These are phyloP conservation scores for Russula sp. DNA, from an alignment of 768 basidiomycete genomes.

Conservation along the genomic window DNA sequence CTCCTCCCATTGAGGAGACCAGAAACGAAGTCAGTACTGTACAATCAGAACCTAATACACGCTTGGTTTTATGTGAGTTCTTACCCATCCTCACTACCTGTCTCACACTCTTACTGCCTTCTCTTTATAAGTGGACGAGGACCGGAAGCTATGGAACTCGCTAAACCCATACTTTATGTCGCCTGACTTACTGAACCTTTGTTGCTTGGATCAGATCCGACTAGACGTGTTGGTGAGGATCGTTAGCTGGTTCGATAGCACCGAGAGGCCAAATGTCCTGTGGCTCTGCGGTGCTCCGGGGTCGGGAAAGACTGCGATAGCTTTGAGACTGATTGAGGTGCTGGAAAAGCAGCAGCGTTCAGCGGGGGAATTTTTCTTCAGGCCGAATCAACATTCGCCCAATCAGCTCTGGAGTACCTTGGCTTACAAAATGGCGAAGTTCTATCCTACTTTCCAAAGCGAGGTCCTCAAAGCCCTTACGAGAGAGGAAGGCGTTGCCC, in stretches of 20 bases:
- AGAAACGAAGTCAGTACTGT: background rate
- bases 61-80: background rate
- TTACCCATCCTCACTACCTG: background rate
- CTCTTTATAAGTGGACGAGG: conserved; percentile 3
- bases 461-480: background rate
- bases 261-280: conserved; percentile 4
- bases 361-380: conserved; percentile 7
- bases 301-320: conserved; percentile 14
- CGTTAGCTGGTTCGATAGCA: conserved; percentile 8
- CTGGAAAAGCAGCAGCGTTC: conserved; percentile 10
- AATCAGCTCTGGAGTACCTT: conserved; percentile 3
- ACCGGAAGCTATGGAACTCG: background rate
- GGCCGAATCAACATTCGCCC: background rate
- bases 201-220: conserved; percentile 8
- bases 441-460: conserved; percentile 11
- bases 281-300: conserved; percentile 19
- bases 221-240: background rate
- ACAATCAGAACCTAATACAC: background rate
- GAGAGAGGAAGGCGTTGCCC: background rate
- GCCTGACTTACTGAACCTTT: background rate
- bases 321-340: conserved; percentile 12
- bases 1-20: background rate
- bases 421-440: conserved; percentile 15
- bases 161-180: background rate
- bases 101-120: background rate